Percentiles rank a stretch among this genome's conserved stretches.
These are phyloP conservation scores for Fistulinella prunicolor DNA, from an alignment of 768 basidiomycete genomes.

Conservation along the genomic window DNA sequence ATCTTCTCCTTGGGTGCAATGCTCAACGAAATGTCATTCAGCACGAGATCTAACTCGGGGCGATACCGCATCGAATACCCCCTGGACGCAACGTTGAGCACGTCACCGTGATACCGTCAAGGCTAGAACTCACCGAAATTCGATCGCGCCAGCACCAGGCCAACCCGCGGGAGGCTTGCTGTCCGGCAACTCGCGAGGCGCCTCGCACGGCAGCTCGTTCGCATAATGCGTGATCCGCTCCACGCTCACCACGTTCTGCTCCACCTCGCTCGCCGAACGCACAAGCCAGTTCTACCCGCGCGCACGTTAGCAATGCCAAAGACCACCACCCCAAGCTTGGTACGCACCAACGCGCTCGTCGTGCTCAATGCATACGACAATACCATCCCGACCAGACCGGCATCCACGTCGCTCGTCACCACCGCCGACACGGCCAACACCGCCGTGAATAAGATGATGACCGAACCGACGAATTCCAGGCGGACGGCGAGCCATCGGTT, in stretches of 20 bases:
- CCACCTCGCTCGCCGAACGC: conserved; percentile 80
- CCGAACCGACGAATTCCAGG: conserved; percentile 78
- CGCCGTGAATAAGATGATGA: conserved; percentile 75
- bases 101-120: neutral
- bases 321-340: no score
- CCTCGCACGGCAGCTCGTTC: conserved; percentile 63
- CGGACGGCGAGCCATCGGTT: conserved; percentile 86
- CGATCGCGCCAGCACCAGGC: conserved; percentile 72
- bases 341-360: conserved; percentile 67
- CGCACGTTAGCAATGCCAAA: no score
- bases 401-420: conserved; percentile 76
- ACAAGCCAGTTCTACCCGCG: conserved; percentile 82
- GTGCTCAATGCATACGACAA: conserved; percentile 82
- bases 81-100: conserved; percentile 31
- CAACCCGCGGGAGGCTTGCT: conserved; percentile 53
- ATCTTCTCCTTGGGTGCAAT: conserved; percentile 82
- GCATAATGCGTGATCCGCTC: conserved; percentile 86
- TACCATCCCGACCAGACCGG: conserved; percentile 84
- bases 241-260: conserved; percentile 87
- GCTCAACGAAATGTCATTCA: conserved; percentile 69
- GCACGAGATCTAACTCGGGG: conserved; percentile 71
- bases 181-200: conserved; percentile 64
- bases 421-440: conserved; percentile 65
- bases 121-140: conserved; percentile 55
- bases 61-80: conserved; percentile 79